Evolutionary conservation across 2,329 filamentous ascomycete genomes (phyloP).

Genomic region (Colletotrichum zoysiae): DNA sequence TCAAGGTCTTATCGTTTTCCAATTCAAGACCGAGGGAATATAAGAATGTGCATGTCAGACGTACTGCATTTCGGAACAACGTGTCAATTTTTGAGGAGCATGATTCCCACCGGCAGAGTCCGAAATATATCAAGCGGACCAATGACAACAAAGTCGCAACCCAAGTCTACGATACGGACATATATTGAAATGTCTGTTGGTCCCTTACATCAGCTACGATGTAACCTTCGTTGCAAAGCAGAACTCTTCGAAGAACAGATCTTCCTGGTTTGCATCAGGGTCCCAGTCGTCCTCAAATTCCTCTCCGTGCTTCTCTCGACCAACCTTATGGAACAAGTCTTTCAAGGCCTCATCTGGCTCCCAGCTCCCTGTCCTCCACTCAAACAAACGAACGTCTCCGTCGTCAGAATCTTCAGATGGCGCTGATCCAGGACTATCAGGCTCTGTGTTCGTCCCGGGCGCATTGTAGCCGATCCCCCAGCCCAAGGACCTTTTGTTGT

Average conservation of each 20-base stretch:
- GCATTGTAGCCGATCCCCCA: slow-evolving; percentile 22
- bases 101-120: too few relatives aligned
- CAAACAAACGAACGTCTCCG: slow-evolving; percentile 1
- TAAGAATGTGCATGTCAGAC: not conserved
- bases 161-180: not conserved
- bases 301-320: slow-evolving; percentile 1
- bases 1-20: slow-evolving; percentile 34
- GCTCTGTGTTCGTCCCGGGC: not conserved
- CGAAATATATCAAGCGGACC: not conserved
- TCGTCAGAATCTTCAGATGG: not conserved
- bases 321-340: slow-evolving; percentile 15
- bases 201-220: not conserved
- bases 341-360: slow-evolving; percentile 1
- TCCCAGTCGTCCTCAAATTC: slow-evolving; percentile 9
- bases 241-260: slow-evolving; percentile 20
- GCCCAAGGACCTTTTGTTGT: not conserved
- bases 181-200: too few relatives aligned
- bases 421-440: too few relatives aligned
- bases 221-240: not conserved
- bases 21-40: slow-evolving; percentile 21
- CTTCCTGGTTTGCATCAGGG: slow-evolving; percentile 16
- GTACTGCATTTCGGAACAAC: not conserved
- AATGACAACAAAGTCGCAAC: too few relatives aligned
- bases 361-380: slow-evolving; percentile 5
- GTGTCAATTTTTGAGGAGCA: not conserved